phyloP scores from a whole-genome alignment of 75 land plant genomes.

The Pinus taeda region DNA sequence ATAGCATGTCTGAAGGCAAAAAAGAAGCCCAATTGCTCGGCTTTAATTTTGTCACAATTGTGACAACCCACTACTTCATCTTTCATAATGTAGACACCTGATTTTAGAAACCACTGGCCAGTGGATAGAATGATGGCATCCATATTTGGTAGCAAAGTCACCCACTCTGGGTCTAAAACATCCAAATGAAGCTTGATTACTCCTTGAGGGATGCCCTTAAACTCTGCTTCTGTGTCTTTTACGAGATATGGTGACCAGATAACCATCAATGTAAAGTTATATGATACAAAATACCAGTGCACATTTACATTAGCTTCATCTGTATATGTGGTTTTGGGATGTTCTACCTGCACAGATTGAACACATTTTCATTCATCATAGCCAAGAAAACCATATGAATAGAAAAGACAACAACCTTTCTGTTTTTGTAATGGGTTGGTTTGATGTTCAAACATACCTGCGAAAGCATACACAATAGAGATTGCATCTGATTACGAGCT shows the following conservation, averaged over 20 bases:
- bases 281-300: conserved; percentile 38
- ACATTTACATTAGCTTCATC: conserved; percentile 7
- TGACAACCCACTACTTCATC: conserved; percentile 37
- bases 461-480: conserved; percentile 45
- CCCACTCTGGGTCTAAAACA: conserved; percentile 16
- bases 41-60: conserved; percentile 15
- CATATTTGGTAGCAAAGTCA: conserved; percentile 5
- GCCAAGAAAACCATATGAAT: neutral
- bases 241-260: conserved; percentile 42
- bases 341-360: conserved; percentile 16
- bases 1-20: conserved; percentile 2
- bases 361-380: neutral
- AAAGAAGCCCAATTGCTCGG: conserved; percentile 27
- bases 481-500: conserved; percentile 48
- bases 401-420: neutral
- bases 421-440: neutral
- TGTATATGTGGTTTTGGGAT: conserved; percentile 16
- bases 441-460: conserved; percentile 16
- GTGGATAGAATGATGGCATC: conserved; percentile 19
- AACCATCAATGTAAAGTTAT: conserved; percentile 33
- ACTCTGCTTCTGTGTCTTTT: conserved; percentile 16
- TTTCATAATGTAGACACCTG: conserved; percentile 19
- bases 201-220: conserved; percentile 11
- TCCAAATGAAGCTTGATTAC: conserved; percentile 14
- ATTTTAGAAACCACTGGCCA: conserved; percentile 44